Evolutionary conservation across 1,284 basidiomycete species (phyloP), one percentile per base, ranked within the genome.

Genomic region (Puccinia hordei): DNA sequence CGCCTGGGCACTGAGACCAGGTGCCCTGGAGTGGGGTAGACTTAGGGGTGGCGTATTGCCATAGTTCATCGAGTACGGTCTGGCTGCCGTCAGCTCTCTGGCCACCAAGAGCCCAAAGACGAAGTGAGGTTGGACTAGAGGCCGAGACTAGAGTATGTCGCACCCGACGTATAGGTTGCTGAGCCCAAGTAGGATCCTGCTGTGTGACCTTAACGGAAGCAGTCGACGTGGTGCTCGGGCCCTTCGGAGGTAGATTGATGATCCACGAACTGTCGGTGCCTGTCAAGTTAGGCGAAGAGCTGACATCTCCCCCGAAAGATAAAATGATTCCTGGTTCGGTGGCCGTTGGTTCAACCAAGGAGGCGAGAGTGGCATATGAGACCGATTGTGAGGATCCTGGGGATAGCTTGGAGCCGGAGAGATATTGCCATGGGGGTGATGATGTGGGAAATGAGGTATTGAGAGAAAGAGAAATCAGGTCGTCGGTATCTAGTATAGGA

Each of bases 361-460:
- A 44, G 24, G 49, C 76, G 30, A 79, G 65, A 49, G 76, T 46
- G 10, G 66, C 38, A 41, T 72, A 79, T 22, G 76, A 79, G 27
- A 59, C 30, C 27, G 55, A 41, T 22, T 69, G 76, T 38, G 68
- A 79, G 30, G 66, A 13, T 57, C 53, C 57, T 27, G 38, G 24
- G 0, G 75, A 53, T n/a, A 77, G 24, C 46, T 46, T 51, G 13
- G 76, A 79, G 33, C 76, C 76, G 27, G 68, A 33, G 0, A 79
- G n/a, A 38, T 79, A 79, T 44, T 71, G 76, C 76, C 76, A 79
- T 30, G 76, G 76, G 22, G 76, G 76, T 13, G 76, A 71, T 44
- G 65, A 46, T 24, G 38, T 57, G n/a, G 65, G 35, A 27, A 79
- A 79, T 44, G 65, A 38, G 41, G 38, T 59, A 27, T 79, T 71